Evolutionary conservation across 1,284 basidiomycete genomes (phyloP).

Genomic region (Cutaneotrichosporon sp.): DNA sequence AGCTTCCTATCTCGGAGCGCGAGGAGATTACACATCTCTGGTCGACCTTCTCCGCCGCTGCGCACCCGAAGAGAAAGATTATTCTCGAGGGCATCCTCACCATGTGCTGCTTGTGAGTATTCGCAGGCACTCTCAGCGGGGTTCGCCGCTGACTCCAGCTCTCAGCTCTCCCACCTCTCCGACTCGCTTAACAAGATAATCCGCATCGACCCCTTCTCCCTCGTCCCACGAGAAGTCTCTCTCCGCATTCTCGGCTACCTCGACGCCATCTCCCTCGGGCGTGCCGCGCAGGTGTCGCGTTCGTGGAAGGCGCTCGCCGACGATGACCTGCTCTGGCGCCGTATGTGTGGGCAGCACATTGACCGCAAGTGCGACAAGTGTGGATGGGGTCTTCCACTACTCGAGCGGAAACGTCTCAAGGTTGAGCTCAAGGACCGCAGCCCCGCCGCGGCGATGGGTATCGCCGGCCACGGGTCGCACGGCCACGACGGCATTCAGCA

Average conservation of each 20-base stretch:
- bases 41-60: constrained; percentile 94
- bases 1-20: constrained; percentile 82
- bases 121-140: background rate
- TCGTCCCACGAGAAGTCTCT: constrained; percentile 86
- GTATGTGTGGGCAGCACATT: constrained; percentile 98
- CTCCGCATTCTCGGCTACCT: constrained; percentile 89
- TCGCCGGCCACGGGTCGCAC: constrained; percentile 42
- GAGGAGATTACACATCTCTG: constrained; percentile 89
- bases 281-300: constrained; percentile 88
- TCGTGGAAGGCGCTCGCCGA: constrained; percentile 88
- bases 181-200: constrained; percentile 88
- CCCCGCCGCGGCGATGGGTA: constrained; percentile 40
- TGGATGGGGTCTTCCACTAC: constrained; percentile 92
- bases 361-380: constrained; percentile 96
- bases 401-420: constrained; percentile 61
- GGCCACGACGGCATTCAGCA: constrained; percentile 28
- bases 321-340: constrained; percentile 92
- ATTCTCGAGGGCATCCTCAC: constrained; percentile 96
- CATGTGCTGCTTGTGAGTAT: constrained; percentile 88
- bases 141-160: constrained; percentile 35
- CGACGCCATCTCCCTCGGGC: constrained; percentile 91
- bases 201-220: constrained; percentile 89
- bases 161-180: constrained; percentile 93
- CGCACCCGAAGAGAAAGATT: constrained; percentile 82
- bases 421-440: constrained; percentile 50